Evolutionary conservation across 345 rosid genomes (phyloP), one percentile per base, ranked within the genome.

Genomic region (Salix udensis): DNA sequence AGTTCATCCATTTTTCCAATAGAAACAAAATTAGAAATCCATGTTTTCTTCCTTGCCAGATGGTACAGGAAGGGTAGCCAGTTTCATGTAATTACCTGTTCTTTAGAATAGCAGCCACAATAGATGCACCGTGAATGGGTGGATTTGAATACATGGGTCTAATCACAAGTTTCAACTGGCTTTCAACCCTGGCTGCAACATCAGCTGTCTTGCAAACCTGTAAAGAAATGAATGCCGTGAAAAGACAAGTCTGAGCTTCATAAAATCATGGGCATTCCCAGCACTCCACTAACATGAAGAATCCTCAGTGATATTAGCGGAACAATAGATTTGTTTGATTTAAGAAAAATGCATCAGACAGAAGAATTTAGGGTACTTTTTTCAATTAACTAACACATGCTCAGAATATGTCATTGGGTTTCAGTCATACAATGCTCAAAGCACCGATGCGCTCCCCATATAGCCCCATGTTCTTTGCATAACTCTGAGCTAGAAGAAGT

Each of bases 391-490:
- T 62, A 39, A 74, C 19, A 26, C 46, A 48, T 24, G 13, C 28
- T 74, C 68, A 28, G 37, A 9, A 62, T n/a, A 42, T 42, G 8
- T 16, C 34, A 18, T 18, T 58, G 26, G 66, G 72, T 24, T 7
- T 46, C 28, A 60, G 65, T 52, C 85, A 77, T 82, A 88, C 91
- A 81, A 88, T 75, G 83, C 83, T 86, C 31, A 88, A 84, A 39
- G 91, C 84, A 74, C 91, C 89, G 64, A 86, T 85, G 53, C 91
- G 89, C 77, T 88, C 91, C 36, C 85, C 91, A 65, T 88, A 88
- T 24, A 88, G 89, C 16, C 89, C 91, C 91, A 88, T 88, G 78
- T 79, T 88, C 81, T 86, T 88, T 65, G 91, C 85, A 76, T 81
- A 88, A 71, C 88, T 82, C 76, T 84, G 89, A 70, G 85, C 88